These are phyloP conservation scores for Carex sylvatica DNA, from an alignment of 202 grass and related monocot genomes.

Conservation along the genomic window DNA sequence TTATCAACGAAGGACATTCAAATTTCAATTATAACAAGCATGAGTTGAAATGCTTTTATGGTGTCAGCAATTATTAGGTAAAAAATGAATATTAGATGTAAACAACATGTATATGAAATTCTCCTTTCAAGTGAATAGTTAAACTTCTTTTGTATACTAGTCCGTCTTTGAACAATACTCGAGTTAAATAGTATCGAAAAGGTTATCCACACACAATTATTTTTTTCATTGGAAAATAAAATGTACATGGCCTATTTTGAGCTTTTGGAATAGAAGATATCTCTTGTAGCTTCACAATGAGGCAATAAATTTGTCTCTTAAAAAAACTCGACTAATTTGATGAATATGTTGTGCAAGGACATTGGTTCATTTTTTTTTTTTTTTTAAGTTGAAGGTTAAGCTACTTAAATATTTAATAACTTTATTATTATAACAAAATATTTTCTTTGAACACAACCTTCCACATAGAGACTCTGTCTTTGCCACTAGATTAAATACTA, in stretches of 20 bases:
- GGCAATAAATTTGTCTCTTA: not conserved
- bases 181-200: not conserved
- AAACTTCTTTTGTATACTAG: not conserved
- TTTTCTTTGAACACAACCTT: too few relatives aligned
- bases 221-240: not conserved
- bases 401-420: too few relatives aligned
- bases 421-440: too few relatives aligned
- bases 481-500: too few relatives aligned
- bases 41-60: not conserved
- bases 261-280: not conserved
- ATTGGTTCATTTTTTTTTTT: not conserved
- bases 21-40: slow-evolving; percentile 11
- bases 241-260: not conserved
- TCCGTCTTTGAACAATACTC: not conserved
- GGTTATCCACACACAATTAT: too few relatives aligned
- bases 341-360: not conserved
- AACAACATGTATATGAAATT: not conserved
- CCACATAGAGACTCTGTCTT: too few relatives aligned
- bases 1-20: not conserved
- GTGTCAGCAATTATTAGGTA: not conserved
- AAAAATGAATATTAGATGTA: not conserved
- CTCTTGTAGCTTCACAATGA: not conserved
- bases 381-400: too few relatives aligned
- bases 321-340: not conserved
- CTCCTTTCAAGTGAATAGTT: not conserved